Base-by-base conservation (phyloP, 2,329 filamentous ascomycete species). In the Trichothecium sympodiale region DNA sequence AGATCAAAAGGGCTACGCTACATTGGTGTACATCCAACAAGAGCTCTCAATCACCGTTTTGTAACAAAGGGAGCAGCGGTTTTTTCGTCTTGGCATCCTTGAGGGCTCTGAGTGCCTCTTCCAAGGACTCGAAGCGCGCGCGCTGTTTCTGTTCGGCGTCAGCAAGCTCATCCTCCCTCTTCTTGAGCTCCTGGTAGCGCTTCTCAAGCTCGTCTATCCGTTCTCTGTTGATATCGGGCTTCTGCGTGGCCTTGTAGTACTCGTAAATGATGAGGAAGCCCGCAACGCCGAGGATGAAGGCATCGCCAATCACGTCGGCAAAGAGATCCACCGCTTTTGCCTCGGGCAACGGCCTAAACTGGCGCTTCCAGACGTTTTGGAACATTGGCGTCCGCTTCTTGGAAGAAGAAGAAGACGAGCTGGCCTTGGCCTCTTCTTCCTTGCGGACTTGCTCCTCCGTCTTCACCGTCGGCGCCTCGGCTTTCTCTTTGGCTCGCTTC, bases 301-400 rank as follows among this genome's bases (percentile, higher is more conserved):
- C 58, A 43, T 80, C 76, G 29, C 76, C 76, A 34, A 75, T 59
- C 13, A 80, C 75, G 47, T 80, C 76, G 29, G 76, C 77, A 46
- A 80, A 80, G 7, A 80, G 56, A 46, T 80, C 75, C 9, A 80
- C 76, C 8, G 76, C 76, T 54, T 80, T 80, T 13, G 55, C 63
- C 49, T 80, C 76, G 8, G 76, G 74, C n/a, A 80, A 57, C 6
- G 74, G 55, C 35, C 76, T 61, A 49, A 80, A 80, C 48, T 71
- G 74, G 39, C 76, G 69, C 40, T 50, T 67, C 76, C 77, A 80
- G 9, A 80, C 59, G 44, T 67, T 79, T 31, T 62, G 62, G 32
- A 65, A 58, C 4, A 52, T 48, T 8, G 51, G 38, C 12, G 40
- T 50, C 17, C 40, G 50, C 17, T 43, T 44, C 45, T 53, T 47